Evolutionary conservation across 1,284 basidiomycete species (phyloP).

Genomic region (Cryptococcus sp.): DNA sequence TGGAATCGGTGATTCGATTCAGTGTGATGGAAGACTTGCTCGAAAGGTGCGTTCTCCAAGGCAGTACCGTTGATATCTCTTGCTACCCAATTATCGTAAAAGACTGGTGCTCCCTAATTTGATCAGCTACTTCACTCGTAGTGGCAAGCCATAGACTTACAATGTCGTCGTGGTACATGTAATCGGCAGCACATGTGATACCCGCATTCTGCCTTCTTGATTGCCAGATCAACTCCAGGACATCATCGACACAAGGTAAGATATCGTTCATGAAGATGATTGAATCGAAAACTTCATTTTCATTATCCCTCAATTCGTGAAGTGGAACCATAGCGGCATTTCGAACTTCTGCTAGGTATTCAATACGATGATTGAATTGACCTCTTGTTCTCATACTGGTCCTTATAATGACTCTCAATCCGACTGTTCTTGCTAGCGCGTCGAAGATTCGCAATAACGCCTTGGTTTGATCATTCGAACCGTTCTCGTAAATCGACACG

Average conservation of each 20-base stretch:
- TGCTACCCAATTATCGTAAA: slow-evolving; percentile 98
- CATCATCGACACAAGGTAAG: slow-evolving; percentile 87
- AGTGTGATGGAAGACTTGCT: slow-evolving; percentile 79
- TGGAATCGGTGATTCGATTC: slow-evolving; percentile 74
- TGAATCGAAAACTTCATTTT: slow-evolving; percentile 86
- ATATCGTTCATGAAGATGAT: slow-evolving; percentile 99
- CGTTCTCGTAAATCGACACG: slow-evolving; percentile 97
- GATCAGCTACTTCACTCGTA: background rate
- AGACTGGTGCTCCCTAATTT: slow-evolving; percentile 69
- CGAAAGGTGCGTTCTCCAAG: slow-evolving; percentile 92
- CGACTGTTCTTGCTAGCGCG: slow-evolving; percentile 77
- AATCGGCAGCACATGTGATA: slow-evolving; percentile 92
- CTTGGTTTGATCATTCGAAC: slow-evolving; percentile 92
- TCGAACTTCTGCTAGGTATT: slow-evolving; percentile 93
- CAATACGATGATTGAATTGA: slow-evolving; percentile 96
- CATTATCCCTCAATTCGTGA: slow-evolving; percentile 80
- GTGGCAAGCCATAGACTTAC: slow-evolving; percentile 43
- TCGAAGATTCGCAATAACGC: slow-evolving; percentile 88
- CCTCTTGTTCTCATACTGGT: slow-evolving; percentile 85
- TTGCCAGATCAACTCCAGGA: slow-evolving; percentile 94
- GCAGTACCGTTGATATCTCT: slow-evolving; percentile 95
- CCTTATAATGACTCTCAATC: slow-evolving; percentile 83
- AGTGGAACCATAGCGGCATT: slow-evolving; percentile 90
- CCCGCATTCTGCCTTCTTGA: slow-evolving; percentile 84
- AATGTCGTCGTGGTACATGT: slow-evolving; percentile 95